Evolutionary conservation across 257 asterid species (phyloP), one percentile per base, ranked within the genome.

Genomic region (Nicotiana tomentosiformis): DNA sequence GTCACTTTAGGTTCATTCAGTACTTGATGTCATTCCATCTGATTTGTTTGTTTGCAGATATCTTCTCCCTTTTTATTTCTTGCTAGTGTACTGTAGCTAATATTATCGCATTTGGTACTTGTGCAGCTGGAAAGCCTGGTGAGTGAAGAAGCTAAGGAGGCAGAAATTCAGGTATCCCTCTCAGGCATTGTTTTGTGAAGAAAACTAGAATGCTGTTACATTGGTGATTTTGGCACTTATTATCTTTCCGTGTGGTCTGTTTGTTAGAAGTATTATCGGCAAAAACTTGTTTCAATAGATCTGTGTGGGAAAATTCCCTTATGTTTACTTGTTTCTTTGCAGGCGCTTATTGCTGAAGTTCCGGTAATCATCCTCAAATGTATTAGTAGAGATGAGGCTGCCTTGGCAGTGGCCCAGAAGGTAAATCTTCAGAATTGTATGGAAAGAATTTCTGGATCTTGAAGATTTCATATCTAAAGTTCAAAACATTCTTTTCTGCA

Each of bases 351-450:
- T 85, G 92, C 96, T 67, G 99, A 96, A 91, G 99, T 96, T 89
- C 98, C 98, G 32, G 90, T 93, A 43, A 92, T 96, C 81, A 87
- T 96, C 77, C 90, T 94, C 76, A 92, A 94, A 86, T 94, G 98
- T 83, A 86, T 94, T 84, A 93, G 95, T 87, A 94, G 98, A 84
- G 99, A 96, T 79, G 97, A 94, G 91, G 98, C 98, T 77, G 99
- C 99, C 82, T 83, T 92, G 86, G 99, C 98, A 66, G 97, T 96
- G 83, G 98, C 99, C 83, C 98, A 96, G 85, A 94, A 92, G 97
- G 99, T 96, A 55, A 81, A 60, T 65, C 53, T 76, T 67, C 51
- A 18, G 29, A 76, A 56, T 51, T 57, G 79, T 55, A 2, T 76
- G 80, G 26, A 76, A 49, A 14, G 16, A 76, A 51, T 49, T 20